Conservation (phyloP, 192 early-diverging fungal genomes). For the Entophlyctis luteolus region DNA sequence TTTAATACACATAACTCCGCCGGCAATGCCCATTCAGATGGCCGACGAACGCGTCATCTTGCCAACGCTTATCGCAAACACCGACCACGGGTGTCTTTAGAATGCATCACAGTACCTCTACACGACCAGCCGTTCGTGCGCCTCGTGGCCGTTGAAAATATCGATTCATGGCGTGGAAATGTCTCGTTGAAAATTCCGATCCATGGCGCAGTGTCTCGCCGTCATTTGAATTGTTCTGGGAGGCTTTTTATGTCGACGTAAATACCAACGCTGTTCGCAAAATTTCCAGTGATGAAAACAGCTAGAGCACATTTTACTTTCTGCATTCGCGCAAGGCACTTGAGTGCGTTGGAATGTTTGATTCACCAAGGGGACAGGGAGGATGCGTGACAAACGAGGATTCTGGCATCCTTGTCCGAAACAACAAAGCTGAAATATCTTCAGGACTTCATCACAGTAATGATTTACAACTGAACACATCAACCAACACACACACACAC, state of each 20-base stretch:
- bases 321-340: too few relatives aligned
- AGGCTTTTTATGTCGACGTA: background rate
- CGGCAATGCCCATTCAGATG: too few relatives aligned
- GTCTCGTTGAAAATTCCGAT: background rate
- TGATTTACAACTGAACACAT: too few relatives aligned
- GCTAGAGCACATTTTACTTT: too few relatives aligned
- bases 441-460: too few relatives aligned
- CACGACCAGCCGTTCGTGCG: background rate
- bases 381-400: background rate
- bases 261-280: conserved; percentile 7
- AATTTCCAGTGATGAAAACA: too few relatives aligned
- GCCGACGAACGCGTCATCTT: too few relatives aligned
- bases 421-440: too few relatives aligned
- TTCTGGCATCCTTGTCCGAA: background rate
- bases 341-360: too few relatives aligned
- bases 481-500: too few relatives aligned
- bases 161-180: conserved; percentile 1
- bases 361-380: too few relatives aligned
- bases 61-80: background rate
- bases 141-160: conserved; percentile 4
- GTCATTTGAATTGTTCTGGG: too few relatives aligned
- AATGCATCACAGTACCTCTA: background rate
- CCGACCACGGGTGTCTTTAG: background rate
- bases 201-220: background rate
- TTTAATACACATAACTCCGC: background rate